phyloP scores from a whole-genome alignment of 345 rosid genomes.

The Pelargonium nanum region DNA sequence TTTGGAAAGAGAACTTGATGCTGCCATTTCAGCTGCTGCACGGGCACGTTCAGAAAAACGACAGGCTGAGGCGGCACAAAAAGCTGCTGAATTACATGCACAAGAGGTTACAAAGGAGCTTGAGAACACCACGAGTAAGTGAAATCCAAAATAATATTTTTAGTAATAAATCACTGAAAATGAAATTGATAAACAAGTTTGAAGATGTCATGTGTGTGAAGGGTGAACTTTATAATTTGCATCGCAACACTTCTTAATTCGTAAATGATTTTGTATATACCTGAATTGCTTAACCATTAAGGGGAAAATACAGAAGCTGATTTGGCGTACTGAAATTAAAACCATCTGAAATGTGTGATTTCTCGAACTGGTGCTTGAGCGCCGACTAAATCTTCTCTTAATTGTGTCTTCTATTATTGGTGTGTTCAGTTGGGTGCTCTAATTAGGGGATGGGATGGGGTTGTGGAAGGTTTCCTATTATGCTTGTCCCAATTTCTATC shows the following conservation, averaged over 20 bases:
- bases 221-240: neutral
- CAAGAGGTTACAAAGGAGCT: conserved; percentile 78
- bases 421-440: too few relatives aligned
- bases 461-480: neutral
- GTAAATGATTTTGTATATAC: neutral
- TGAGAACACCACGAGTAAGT: conserved; percentile 86
- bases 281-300: neutral
- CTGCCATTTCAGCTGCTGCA: conserved; percentile 91
- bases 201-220: neutral
- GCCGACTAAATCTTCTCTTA: too few relatives aligned
- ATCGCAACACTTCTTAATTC: neutral
- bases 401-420: too few relatives aligned
- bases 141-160: neutral
- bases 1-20: conserved; percentile 89
- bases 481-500: neutral
- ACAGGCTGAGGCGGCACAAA: conserved; percentile 85
- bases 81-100: conserved; percentile 70
- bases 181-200: neutral
- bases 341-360: neutral
- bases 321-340: neutral
- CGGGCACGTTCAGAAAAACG: conserved; percentile 87
- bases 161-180: neutral
- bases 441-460: too few relatives aligned
- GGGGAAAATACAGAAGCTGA: neutral
- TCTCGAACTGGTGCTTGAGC: too few relatives aligned